Conservation (phyloP, 805 yeast species). For the Lachancea thermotolerans region DNA sequence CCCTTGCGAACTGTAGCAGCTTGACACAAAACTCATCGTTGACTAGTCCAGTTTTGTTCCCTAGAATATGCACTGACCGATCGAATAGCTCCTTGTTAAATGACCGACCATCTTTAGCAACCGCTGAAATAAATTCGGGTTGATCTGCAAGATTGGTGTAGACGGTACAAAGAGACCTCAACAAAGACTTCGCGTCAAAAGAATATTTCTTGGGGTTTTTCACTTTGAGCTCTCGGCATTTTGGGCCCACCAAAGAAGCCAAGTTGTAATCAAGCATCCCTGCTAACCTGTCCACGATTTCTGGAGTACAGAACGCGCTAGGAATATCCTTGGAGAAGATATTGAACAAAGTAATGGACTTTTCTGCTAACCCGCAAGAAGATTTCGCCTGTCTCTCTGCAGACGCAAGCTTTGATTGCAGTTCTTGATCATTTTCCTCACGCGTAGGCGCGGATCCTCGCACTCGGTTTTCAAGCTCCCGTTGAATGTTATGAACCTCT, state of each 20-base stretch:
- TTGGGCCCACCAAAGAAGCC: constrained; percentile 91
- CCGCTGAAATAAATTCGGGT: constrained; percentile 64
- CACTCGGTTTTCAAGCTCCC: constrained; percentile 49
- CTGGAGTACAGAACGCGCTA: constrained; percentile 74
- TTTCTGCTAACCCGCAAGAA: constrained; percentile 74
- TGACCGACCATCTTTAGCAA: constrained; percentile 89
- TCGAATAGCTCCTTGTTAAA: constrained; percentile 59
- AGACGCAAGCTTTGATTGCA: constrained; percentile 45
- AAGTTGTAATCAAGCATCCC: constrained; percentile 93
- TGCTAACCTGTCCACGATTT: constrained; percentile 88
- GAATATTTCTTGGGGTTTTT: constrained; percentile 73
- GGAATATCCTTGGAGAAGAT: constrained; percentile 85
- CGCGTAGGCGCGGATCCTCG: constrained; percentile 29
- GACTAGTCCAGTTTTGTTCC: constrained; percentile 45
- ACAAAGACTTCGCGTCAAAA: constrained; percentile 70
- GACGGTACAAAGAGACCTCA: constrained; percentile 64
- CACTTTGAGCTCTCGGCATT: constrained; percentile 83
- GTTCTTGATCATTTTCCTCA: constrained; percentile 57
- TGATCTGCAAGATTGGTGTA: constrained; percentile 66
- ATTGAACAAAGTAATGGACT: constrained; percentile 71
- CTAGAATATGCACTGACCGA: constrained; percentile 63
- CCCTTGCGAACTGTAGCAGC: constrained; percentile 50
- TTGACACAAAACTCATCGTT: constrained; percentile 46
- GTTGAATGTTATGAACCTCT: constrained; percentile 69
- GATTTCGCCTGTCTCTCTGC: constrained; percentile 77